These are phyloP conservation scores for Aspergillus avenaceus DNA, from an alignment of 495 filamentous ascomycete genomes.

Conservation along the genomic window DNA sequence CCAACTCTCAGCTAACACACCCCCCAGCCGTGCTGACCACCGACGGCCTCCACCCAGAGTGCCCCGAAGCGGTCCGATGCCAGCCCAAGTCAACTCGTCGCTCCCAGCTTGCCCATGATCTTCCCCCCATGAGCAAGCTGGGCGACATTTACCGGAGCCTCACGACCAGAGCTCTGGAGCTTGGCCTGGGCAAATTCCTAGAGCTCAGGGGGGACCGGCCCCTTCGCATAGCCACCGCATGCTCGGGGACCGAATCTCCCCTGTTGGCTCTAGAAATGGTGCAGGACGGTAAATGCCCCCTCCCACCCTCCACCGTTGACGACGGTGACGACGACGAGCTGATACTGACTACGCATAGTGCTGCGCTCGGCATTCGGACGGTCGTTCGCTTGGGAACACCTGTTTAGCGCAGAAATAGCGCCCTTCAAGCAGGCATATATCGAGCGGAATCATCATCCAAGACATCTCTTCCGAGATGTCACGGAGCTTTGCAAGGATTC, in stretches of 20 bases:
- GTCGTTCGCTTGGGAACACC: slow-evolving; percentile 52
- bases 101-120: slow-evolving; percentile 21
- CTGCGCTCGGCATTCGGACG: slow-evolving; percentile 18
- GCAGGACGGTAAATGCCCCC: slow-evolving; percentile 28
- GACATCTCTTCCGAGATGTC: slow-evolving; percentile 66
- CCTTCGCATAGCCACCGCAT: slow-evolving; percentile 69
- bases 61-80: slow-evolving; percentile 17
- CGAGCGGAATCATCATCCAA: slow-evolving; percentile 63
- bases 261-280: slow-evolving; percentile 61
- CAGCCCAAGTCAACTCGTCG: slow-evolving; percentile 1
- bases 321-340: background rate
- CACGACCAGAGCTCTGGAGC: slow-evolving; percentile 31
- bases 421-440: slow-evolving; percentile 80
- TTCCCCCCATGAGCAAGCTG: slow-evolving; percentile 45
- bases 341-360: slow-evolving; percentile 17
- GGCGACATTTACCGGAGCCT: slow-evolving; percentile 48
- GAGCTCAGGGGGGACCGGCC: slow-evolving; percentile 32
- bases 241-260: slow-evolving; percentile 79
- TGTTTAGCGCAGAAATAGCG: slow-evolving; percentile 78
- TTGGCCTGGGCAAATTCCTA: slow-evolving; percentile 34
- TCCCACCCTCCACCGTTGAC: background rate
- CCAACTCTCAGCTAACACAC: too few species aligned
- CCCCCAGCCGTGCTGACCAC: too few species aligned
- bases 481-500: slow-evolving; percentile 49
- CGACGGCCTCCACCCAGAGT: too few species aligned